phyloP scores from a whole-genome alignment of 352 stramenopile species.

The Phytophthora pluvialis region DNA sequence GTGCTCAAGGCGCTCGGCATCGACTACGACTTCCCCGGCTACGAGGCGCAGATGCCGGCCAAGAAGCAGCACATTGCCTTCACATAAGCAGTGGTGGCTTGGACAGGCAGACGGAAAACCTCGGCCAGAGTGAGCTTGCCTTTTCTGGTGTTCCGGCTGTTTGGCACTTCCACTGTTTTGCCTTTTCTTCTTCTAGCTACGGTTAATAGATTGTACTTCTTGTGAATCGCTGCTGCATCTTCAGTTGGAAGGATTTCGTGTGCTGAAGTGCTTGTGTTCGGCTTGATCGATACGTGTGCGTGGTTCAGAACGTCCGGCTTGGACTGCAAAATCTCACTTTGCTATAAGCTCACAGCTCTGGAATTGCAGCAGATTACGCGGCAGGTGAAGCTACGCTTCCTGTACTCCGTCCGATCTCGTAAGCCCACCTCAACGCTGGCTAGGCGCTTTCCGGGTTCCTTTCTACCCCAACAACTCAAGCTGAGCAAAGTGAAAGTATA shows the following conservation, averaged over 20 bases:
- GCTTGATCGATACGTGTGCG: no score
- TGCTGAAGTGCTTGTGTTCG: no score
- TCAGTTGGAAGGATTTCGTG: background rate
- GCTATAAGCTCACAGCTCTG: no score
- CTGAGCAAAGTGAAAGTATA: no score
- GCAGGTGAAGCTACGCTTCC: no score
- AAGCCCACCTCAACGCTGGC: no score
- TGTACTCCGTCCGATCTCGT: no score
- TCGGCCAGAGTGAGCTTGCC: background rate
- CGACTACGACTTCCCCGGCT: constrained; percentile 87
- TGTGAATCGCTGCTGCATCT: constrained; percentile 9
- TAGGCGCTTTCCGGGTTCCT: no score
- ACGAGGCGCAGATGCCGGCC: constrained; percentile 62
- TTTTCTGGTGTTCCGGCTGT: background rate
- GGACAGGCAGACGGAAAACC: constrained; percentile 12
- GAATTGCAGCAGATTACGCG: no score
- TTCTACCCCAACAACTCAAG: no score
- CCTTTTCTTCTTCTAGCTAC: constrained; percentile 22
- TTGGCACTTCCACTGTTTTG: constrained; percentile 20
- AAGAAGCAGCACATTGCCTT: constrained; percentile 87
- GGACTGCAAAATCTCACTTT: no score
- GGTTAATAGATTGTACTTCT: constrained; percentile 42
- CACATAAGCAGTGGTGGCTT: constrained; percentile 30
- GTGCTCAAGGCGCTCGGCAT: constrained; percentile 80
- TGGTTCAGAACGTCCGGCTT: no score